Conservation (phyloP, 2,329 filamentous ascomycete species). For the Torrubiella hemipterigena region DNA sequence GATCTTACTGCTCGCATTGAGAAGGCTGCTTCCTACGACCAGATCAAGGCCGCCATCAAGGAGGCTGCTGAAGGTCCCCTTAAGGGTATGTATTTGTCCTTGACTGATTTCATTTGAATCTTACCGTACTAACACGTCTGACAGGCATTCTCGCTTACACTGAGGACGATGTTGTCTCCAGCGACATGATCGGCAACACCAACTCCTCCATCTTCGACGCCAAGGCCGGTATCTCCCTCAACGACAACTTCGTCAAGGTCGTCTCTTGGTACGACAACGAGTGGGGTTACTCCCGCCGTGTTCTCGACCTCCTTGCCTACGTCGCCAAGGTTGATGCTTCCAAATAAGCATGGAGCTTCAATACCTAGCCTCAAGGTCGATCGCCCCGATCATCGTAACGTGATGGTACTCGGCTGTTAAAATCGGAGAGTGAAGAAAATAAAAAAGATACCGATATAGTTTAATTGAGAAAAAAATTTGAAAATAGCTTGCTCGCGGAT, state of each 20-base stretch:
- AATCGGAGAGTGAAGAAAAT: no score
- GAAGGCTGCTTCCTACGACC: conserved; percentile 77
- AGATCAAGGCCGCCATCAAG: conserved; percentile 92
- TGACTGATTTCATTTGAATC: not conserved
- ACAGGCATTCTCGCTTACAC: conserved; percentile 84
- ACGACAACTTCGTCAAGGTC: conserved; percentile 98
- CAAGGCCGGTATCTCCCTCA: conserved; percentile 97
- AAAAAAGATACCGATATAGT: no score
- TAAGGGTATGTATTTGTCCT: conserved; percentile 53
- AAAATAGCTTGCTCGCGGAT: no score
- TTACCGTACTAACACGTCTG: conserved; percentile 7
- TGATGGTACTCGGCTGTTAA: no score
- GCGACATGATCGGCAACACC: conserved; percentile 84
- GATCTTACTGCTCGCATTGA: conserved; percentile 90
- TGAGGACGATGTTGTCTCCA: conserved; percentile 93
- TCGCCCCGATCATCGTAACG: no score
- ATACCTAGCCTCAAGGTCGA: no score
- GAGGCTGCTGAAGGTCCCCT: conserved; percentile 70
- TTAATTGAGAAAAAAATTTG: no score
- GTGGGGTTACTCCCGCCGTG: conserved; percentile 98
- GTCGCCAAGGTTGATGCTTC: conserved; percentile 63
- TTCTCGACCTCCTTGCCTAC: conserved; percentile 70
- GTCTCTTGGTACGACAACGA: conserved; percentile 99
- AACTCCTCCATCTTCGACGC: conserved; percentile 98
- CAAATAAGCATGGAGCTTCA: no score